These are phyloP conservation scores for Carnegiea gigantea DNA, from an alignment of 179 eudicot genomes.

Conservation along the genomic window DNA sequence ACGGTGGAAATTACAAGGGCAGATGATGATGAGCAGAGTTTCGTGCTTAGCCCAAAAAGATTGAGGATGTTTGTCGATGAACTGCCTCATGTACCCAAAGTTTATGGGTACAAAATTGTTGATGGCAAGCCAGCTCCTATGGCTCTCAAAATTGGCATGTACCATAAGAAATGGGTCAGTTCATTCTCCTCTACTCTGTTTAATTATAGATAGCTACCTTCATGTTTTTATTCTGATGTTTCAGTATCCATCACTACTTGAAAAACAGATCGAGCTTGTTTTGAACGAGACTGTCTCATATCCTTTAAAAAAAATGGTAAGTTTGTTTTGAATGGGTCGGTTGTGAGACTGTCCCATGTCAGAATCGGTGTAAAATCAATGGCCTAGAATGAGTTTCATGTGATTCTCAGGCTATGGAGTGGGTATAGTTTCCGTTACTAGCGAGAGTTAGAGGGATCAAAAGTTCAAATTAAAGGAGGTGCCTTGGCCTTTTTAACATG, in stretches of 20 bases:
- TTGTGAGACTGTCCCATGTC: background rate
- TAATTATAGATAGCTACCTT: background rate
- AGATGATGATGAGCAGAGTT: background rate
- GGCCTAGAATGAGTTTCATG: background rate
- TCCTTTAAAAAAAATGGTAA: too few species aligned
- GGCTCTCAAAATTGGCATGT: slow-evolving; percentile 61
- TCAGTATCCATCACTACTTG: background rate
- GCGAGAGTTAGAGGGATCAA: background rate
- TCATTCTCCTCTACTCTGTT: background rate
- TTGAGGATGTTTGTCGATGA: slow-evolving; percentile 67
- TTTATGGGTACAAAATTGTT: slow-evolving; percentile 39
- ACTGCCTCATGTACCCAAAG: slow-evolving; percentile 57
- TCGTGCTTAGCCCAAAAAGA: background rate
- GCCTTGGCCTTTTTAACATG: background rate
- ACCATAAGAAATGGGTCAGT: slow-evolving; percentile 59
- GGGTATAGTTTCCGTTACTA: background rate
- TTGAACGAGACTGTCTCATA: too few species aligned
- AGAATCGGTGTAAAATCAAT: background rate
- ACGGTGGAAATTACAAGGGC: background rate
- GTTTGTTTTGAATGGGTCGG: background rate
- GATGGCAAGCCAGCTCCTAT: slow-evolving; percentile 37
- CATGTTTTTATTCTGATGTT: background rate
- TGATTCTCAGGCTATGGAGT: background rate
- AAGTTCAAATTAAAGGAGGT: background rate
- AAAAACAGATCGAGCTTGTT: background rate